Evolutionary conservation across 345 rosid species (phyloP).

Genomic region (Geranium brycei): DNA sequence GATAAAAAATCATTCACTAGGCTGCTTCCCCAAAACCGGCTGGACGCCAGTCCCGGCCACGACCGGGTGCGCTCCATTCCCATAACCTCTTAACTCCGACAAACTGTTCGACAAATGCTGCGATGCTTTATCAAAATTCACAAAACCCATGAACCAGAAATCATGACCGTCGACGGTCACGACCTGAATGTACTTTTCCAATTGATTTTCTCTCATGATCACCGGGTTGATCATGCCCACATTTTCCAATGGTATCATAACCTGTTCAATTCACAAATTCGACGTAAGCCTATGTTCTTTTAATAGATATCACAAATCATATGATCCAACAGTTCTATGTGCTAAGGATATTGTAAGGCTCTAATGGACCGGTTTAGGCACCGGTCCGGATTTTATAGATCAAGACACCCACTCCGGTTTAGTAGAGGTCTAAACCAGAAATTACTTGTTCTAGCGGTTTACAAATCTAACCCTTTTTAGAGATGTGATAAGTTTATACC

Average conservation of each 20-base stretch:
- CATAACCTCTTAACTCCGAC: slow-evolving; percentile 16
- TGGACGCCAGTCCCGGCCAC: neutral
- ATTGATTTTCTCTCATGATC: slow-evolving; percentile 36
- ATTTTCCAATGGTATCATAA: slow-evolving; percentile 41
- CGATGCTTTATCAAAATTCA: slow-evolving; percentile 61
- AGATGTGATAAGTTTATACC: no score
- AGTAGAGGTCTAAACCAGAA: no score
- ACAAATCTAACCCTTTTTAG: no score
- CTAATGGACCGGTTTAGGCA: no score
- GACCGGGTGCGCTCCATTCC: slow-evolving; percentile 1
- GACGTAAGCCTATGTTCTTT: no score
- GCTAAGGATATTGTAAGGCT: no score
- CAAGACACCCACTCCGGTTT: no score
- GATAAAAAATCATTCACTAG: neutral
- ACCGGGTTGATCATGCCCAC: slow-evolving; percentile 38
- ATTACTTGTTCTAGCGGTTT: no score
- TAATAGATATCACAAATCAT: no score
- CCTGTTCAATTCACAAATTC: neutral
- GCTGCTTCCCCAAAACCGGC: neutral
- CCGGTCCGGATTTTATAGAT: no score
- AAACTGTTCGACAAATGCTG: slow-evolving; percentile 31
- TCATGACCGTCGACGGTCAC: slow-evolving; percentile 57
- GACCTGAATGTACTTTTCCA: slow-evolving; percentile 59
- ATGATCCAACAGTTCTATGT: no score
- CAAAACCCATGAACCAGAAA: slow-evolving; percentile 95